phyloP scores from a whole-genome alignment of 805 yeast genomes.

The Lipomyces sp. region DNA sequence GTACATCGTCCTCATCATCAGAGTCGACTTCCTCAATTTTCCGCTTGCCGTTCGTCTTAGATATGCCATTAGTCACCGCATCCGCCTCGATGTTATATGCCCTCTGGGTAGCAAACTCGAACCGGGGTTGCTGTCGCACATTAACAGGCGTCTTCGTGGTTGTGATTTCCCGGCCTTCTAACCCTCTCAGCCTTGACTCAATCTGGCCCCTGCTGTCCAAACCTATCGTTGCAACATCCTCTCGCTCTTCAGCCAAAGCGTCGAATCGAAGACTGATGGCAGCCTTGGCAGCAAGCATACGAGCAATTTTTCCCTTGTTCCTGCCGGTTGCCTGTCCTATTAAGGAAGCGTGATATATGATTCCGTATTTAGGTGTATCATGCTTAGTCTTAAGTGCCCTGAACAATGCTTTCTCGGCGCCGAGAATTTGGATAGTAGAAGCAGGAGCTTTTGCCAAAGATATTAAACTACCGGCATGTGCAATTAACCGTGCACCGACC shows the following conservation, averaged over 20 bases:
- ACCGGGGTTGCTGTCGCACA: slow-evolving; percentile 77
- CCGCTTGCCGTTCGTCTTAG: slow-evolving; percentile 40
- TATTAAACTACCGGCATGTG: slow-evolving; percentile 94
- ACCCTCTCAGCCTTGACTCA: slow-evolving; percentile 89
- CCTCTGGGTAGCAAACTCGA: slow-evolving; percentile 80
- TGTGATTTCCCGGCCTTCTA: slow-evolving; percentile 96
- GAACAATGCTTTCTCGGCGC: slow-evolving; percentile 98
- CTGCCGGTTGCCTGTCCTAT: slow-evolving; percentile 98
- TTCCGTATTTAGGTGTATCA: slow-evolving; percentile 98
- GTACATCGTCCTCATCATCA: slow-evolving; percentile 50
- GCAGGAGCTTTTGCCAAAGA: slow-evolving; percentile 98
- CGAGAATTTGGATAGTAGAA: slow-evolving; percentile 95
- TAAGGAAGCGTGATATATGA: slow-evolving; percentile 93
- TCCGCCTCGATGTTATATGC: slow-evolving; percentile 97
- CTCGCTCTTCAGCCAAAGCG: slow-evolving; percentile 95
- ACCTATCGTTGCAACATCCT: slow-evolving; percentile 93
- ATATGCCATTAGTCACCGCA: slow-evolving; percentile 69
- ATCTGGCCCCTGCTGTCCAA: slow-evolving; percentile 88
- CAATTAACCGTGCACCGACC: slow-evolving; percentile 97
- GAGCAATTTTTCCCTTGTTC: slow-evolving; percentile 98
- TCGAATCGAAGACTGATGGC: slow-evolving; percentile 96
- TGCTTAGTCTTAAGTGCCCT: slow-evolving; percentile 98
- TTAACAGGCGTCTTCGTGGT: slow-evolving; percentile 64
- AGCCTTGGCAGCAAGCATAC: slow-evolving; percentile 98
- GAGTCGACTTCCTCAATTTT: slow-evolving; percentile 39